These are phyloP conservation scores for Closterium sp. DNA, from an alignment of 139 green algal species.

Conservation along the genomic window DNA sequence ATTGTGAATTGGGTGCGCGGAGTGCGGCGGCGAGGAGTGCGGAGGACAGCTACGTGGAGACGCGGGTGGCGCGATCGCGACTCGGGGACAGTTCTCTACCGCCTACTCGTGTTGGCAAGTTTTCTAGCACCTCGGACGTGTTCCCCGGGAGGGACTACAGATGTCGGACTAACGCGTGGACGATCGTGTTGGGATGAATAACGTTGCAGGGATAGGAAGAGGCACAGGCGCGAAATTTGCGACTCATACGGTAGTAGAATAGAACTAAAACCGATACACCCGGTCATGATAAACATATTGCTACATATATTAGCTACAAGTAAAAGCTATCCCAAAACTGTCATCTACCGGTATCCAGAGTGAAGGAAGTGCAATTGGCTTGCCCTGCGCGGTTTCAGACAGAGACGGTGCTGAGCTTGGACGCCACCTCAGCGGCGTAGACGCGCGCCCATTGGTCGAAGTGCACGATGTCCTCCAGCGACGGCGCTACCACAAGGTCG, in stretches of 20 bases:
- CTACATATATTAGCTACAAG: neutral
- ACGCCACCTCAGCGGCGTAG: conserved; percentile 57
- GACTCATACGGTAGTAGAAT: neutral
- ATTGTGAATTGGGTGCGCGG: neutral
- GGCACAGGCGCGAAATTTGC: neutral
- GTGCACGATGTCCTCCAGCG: conserved; percentile 93
- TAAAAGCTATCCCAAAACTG: too few relatives aligned
- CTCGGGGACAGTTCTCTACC: too few relatives aligned
- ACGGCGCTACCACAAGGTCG: conserved; percentile 53
- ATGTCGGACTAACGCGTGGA: too few relatives aligned
- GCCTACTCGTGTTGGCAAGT: too few relatives aligned
- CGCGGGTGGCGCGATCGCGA: too few relatives aligned
- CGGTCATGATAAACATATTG: neutral
- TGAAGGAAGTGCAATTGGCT: neutral
- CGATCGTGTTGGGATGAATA: neutral
- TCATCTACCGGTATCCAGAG: too few relatives aligned
- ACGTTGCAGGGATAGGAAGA: neutral
- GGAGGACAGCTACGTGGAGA: too few relatives aligned
- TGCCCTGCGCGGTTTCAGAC: neutral
- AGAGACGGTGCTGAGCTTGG: neutral
- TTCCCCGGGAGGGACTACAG: too few relatives aligned
- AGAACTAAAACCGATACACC: neutral
- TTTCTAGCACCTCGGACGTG: too few relatives aligned
- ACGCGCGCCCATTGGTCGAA: conserved; percentile 89
- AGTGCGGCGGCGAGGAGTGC: neutral